These are phyloP conservation scores for Tubosaeta sp. DNA, from an alignment of 768 basidiomycete species.

Conservation along the genomic window DNA sequence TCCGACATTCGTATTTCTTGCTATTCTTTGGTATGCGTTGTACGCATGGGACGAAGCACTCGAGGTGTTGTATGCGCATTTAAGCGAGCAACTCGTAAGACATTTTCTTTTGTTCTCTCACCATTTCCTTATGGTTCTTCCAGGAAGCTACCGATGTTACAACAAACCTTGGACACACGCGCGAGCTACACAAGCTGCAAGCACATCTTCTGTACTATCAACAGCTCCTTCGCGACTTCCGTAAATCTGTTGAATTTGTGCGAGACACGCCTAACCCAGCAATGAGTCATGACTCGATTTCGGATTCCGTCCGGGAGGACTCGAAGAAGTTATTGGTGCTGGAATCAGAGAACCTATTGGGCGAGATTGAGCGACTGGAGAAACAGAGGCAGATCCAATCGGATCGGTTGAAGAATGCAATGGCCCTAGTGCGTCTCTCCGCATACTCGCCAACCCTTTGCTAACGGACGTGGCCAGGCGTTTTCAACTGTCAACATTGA, in stretches of 20 bases:
- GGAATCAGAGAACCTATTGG: conserved; percentile 31
- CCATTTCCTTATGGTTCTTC: not conserved
- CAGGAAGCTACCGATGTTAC: conserved; percentile 43
- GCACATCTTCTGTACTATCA: conserved; percentile 56
- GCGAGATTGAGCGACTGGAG: conserved; percentile 40
- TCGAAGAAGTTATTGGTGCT: conserved; percentile 11
- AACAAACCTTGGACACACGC: conserved; percentile 41
- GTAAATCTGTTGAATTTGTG: conserved; percentile 48
- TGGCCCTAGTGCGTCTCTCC: conserved; percentile 21
- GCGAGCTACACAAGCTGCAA: conserved; percentile 52
- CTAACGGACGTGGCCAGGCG: conserved; percentile 35
- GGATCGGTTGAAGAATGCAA: conserved; percentile 30
- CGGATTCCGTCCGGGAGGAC: not conserved
- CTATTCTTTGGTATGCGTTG: conserved; percentile 53
- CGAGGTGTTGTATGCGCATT: conserved; percentile 47
- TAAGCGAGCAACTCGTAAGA: conserved; percentile 42
- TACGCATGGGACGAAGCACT: conserved; percentile 62
- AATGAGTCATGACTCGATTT: conserved; percentile 29
- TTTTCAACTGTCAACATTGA: conserved; percentile 57
- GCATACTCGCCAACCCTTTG: not conserved
- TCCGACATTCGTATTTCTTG: conserved; percentile 32
- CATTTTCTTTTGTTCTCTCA: not conserved
- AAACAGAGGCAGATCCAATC: conserved; percentile 26
- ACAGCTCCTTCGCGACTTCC: conserved; percentile 52
- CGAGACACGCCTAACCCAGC: conserved; percentile 46